Conservation (phyloP, 1,139 yeast genomes). For the Meyerozyma carpophila region DNA sequence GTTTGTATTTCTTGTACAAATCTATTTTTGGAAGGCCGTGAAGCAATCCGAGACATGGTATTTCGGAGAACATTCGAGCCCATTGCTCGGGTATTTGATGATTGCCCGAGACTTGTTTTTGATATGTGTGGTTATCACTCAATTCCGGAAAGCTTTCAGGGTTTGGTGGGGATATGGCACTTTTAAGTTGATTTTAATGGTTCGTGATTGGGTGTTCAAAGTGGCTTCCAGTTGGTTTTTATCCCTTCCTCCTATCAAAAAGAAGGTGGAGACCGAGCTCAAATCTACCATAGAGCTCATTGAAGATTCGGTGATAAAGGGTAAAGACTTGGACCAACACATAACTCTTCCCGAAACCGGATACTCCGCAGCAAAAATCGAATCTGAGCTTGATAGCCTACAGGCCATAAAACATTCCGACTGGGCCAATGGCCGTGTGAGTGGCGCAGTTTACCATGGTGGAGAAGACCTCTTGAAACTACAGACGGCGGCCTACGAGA, state of each 20-base stretch:
- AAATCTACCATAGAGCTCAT: constrained; percentile 40
- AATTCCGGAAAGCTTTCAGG: not conserved
- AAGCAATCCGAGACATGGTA: not conserved
- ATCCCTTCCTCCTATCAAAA: constrained; percentile 48
- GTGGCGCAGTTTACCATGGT: constrained; percentile 97
- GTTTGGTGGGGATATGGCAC: constrained; percentile 1
- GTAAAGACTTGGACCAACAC: constrained; percentile 43
- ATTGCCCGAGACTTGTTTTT: not conserved
- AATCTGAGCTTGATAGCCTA: constrained; percentile 44
- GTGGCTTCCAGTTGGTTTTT: constrained; percentile 20
- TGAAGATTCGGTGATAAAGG: constrained; percentile 50
- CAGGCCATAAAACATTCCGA: constrained; percentile 58
- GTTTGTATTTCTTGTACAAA: not conserved
- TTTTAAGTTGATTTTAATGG: not conserved
- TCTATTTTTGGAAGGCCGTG: not conserved
- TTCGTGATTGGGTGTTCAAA: constrained; percentile 15
- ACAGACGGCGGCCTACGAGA: constrained; percentile 72
- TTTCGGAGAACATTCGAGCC: not conserved
- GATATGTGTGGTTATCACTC: not conserved
- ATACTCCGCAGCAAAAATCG: constrained; percentile 36
- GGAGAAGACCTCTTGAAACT: constrained; percentile 67
- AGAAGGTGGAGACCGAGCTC: constrained; percentile 60
- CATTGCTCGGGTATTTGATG: not conserved
- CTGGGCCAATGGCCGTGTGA: constrained; percentile 80
- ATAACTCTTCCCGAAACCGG: constrained; percentile 55